A percentile compares a stretch with the other conserved stretches of the same genome.
These are phyloP conservation scores for Panus rudis DNA, from an alignment of 768 basidiomycete species.

Conservation along the genomic window DNA sequence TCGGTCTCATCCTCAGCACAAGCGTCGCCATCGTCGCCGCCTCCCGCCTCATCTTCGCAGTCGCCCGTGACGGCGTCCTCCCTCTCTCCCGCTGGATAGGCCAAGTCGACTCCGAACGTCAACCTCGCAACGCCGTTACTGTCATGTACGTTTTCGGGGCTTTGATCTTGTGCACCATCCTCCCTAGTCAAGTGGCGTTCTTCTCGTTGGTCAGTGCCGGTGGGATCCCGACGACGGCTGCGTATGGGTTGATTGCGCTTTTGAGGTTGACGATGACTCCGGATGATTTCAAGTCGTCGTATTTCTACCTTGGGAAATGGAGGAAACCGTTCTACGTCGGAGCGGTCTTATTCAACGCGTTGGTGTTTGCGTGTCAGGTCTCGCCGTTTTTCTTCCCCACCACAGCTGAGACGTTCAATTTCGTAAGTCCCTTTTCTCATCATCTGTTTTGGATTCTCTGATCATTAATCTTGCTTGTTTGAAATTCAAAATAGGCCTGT, in stretches of 20 bases:
- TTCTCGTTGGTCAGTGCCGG: constrained; percentile 86
- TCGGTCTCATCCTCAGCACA: constrained; percentile 89
- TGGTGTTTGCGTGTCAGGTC: constrained; percentile 75
- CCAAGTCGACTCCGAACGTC: constrained; percentile 57
- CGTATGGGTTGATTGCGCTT: constrained; percentile 76
- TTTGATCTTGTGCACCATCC: constrained; percentile 72
- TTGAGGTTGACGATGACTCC: constrained; percentile 77
- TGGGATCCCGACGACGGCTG: constrained; percentile 79
- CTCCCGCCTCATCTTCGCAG: constrained; percentile 83
- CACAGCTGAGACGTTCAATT: constrained; percentile 72
- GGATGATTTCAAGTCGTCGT: constrained; percentile 61
- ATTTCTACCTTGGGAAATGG: constrained; percentile 64
- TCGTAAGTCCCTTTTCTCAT: constrained; percentile 41
- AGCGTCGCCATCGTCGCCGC: constrained; percentile 84
- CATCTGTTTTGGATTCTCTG: background rate
- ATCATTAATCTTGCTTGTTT: no score
- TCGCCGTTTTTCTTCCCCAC: constrained; percentile 90
- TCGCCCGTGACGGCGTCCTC: constrained; percentile 90
- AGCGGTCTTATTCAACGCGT: constrained; percentile 62
- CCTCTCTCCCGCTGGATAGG: constrained; percentile 83
- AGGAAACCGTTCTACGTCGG: constrained; percentile 63
- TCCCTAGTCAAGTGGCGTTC: constrained; percentile 89
- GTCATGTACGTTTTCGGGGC: constrained; percentile 81
- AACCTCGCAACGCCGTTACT: constrained; percentile 81
- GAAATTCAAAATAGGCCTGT: constrained; percentile 60